Percentiles rank a stretch among this genome's conserved stretches.
phyloP scores from a whole-genome alignment of 306 rosid genomes.

The Rubus parviflorus region DNA sequence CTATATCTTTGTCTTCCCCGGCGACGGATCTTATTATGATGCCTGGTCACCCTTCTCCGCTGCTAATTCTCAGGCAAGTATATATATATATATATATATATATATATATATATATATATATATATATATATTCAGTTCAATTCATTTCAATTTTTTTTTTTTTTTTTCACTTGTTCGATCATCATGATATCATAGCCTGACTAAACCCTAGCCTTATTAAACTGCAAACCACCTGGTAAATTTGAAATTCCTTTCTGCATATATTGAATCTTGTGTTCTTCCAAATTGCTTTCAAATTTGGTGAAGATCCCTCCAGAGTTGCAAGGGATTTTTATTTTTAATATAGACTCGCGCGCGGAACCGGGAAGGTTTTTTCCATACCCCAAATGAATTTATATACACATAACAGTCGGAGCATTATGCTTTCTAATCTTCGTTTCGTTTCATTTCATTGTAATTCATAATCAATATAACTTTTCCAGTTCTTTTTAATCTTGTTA shows the following conservation, averaged over 20 bases:
- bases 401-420: not conserved
- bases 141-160: not conserved
- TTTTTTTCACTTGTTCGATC: not conserved
- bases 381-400: not conserved
- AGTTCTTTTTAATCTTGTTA: not conserved
- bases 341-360: not conserved
- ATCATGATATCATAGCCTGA: no score
- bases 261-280: not conserved
- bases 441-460: not conserved
- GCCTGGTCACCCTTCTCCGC: not conserved
- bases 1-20: slow-evolving; percentile 31
- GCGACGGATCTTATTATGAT: slow-evolving; percentile 29
- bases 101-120: no score
- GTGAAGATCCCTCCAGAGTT: not conserved
- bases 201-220: no score
- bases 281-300: not conserved
- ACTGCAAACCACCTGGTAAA: no score
- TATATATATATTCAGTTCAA: no score
- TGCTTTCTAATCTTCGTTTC: not conserved
- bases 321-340: not conserved
- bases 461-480: not conserved
- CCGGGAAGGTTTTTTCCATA: not conserved
- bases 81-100: no score
- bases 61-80: slow-evolving; percentile 22
- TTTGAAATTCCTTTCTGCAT: no score